Conservation (phyloP, 1,284 basidiomycete species). For the Cryptococcus neoformans region DNA sequence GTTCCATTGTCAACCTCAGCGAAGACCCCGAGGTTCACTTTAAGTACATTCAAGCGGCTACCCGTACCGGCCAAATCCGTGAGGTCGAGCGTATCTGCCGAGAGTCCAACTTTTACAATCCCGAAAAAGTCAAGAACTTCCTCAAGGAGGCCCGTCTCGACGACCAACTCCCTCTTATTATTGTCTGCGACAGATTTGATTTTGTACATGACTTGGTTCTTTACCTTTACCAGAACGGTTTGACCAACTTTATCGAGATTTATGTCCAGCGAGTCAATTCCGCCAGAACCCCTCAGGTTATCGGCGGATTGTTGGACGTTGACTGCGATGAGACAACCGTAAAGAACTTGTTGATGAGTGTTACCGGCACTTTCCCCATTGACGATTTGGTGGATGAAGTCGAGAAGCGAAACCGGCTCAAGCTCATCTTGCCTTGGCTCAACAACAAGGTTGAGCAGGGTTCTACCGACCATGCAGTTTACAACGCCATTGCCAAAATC, state of each 20-base stretch:
- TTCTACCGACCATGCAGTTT: slow-evolving; percentile 86
- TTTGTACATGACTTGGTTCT: slow-evolving; percentile 99
- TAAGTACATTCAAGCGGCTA: slow-evolving; percentile 99
- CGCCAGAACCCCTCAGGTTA: slow-evolving; percentile 94
- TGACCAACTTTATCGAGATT: slow-evolving; percentile 97
- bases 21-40: slow-evolving; percentile 98
- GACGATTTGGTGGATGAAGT: slow-evolving; percentile 98
- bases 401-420: slow-evolving; percentile 92
- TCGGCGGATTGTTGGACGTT: slow-evolving; percentile 95
- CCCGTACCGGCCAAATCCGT: slow-evolving; percentile 95
- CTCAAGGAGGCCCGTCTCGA: slow-evolving; percentile 96
- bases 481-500: slow-evolving; percentile 98
- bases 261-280: slow-evolving; percentile 99
- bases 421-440: slow-evolving; percentile 96
- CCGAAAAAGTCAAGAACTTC: slow-evolving; percentile 99
- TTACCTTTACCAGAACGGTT: slow-evolving; percentile 97
- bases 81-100: slow-evolving; percentile 99
- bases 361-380: slow-evolving; percentile 96
- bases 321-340: slow-evolving; percentile 97
- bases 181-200: slow-evolving; percentile 99
- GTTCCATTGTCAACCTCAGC: slow-evolving; percentile 95
- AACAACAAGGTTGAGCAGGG: slow-evolving; percentile 90
- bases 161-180: slow-evolving; percentile 98
- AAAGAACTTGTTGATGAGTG: slow-evolving; percentile 88
- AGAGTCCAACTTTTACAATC: slow-evolving; percentile 96